Evolutionary conservation across 1,284 basidiomycete genomes (phyloP).

Genomic region (Pseudozyma sp.): DNA sequence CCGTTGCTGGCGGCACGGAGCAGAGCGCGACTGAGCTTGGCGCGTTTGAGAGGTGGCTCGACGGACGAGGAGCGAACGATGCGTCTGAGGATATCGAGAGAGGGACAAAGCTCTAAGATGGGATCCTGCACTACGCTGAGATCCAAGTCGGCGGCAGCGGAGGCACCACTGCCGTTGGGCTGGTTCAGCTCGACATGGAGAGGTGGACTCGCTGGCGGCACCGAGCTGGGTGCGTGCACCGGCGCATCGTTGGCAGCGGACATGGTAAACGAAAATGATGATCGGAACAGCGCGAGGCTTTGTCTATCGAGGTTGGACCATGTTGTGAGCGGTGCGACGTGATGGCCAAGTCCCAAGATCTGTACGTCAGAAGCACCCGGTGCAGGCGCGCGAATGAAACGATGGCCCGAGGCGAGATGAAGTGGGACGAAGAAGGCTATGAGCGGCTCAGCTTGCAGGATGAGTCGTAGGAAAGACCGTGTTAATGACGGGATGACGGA

Average conservation of each 20-base stretch:
- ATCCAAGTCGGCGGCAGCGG: slow-evolving; percentile 24
- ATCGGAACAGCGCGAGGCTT: background rate
- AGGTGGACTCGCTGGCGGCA: slow-evolving; percentile 1
- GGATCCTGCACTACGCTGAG: slow-evolving; percentile 42
- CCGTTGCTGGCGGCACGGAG: slow-evolving; percentile 54
- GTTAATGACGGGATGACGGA: too few species aligned
- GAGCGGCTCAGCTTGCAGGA: too few species aligned
- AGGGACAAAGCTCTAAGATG: slow-evolving; percentile 54
- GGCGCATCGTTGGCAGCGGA: background rate
- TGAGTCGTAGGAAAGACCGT: too few species aligned
- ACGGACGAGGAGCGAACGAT: slow-evolving; percentile 25
- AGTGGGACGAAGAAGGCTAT: too few species aligned
- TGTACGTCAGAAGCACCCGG: too few species aligned
- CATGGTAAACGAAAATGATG: slow-evolving; percentile 2
- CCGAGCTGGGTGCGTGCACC: background rate
- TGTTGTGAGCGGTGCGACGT: background rate
- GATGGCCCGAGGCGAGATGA: too few species aligned
- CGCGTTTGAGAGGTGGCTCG: slow-evolving; percentile 17
- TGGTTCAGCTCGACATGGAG: slow-evolving; percentile 9
- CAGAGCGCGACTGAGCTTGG: slow-evolving; percentile 38
- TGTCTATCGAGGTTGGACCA: background rate
- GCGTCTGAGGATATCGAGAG: slow-evolving; percentile 44
- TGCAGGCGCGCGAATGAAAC: too few species aligned
- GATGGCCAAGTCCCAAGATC: background rate
- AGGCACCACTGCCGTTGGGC: background rate